phyloP scores from a whole-genome alignment of 495 filamentous ascomycete species.

The Eremomyces bilateralis region DNA sequence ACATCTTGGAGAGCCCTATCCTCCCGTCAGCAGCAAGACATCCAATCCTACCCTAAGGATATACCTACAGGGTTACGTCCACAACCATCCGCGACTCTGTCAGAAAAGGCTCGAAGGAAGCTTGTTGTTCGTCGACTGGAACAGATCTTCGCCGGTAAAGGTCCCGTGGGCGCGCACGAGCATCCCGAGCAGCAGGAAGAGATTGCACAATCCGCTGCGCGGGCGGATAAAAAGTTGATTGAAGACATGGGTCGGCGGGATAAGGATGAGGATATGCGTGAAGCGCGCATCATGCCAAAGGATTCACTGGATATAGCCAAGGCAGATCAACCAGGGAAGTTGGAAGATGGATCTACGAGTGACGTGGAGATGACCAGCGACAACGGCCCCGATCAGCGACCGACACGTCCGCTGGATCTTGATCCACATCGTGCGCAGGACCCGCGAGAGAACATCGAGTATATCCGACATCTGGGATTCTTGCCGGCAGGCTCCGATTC shows the following conservation, averaged over 20 bases:
- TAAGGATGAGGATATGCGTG: conserved; percentile 22
- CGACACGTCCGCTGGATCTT: conserved; percentile 48
- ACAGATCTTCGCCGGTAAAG: conserved; percentile 57
- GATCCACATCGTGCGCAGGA: conserved; percentile 45
- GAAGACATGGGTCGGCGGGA: conserved; percentile 16
- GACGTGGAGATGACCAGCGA: background rate
- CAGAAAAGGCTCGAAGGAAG: conserved; percentile 48
- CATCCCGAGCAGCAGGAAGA: conserved; percentile 31
- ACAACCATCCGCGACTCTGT: conserved; percentile 26
- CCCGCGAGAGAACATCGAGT: conserved; percentile 50
- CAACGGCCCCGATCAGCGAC: conserved; percentile 33
- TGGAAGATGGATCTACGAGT: background rate
- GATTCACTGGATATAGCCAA: conserved; percentile 4
- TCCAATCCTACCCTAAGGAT: conserved; percentile 36
- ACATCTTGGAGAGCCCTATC: conserved; percentile 7
- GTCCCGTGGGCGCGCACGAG: conserved; percentile 20
- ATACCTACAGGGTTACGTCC: conserved; percentile 38
- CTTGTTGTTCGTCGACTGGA: conserved; percentile 48
- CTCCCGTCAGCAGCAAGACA: conserved; percentile 25
- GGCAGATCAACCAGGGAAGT: background rate
- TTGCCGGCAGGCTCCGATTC: conserved; percentile 31
- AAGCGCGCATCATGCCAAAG: conserved; percentile 25
- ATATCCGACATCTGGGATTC: conserved; percentile 48
- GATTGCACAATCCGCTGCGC: conserved; percentile 30
- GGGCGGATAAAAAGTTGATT: conserved; percentile 16